Percentiles rank a stretch among this genome's conserved stretches.
These are phyloP conservation scores for Trichaptum fuscoviolaceum DNA, from an alignment of 768 basidiomycete genomes.

Conservation along the genomic window DNA sequence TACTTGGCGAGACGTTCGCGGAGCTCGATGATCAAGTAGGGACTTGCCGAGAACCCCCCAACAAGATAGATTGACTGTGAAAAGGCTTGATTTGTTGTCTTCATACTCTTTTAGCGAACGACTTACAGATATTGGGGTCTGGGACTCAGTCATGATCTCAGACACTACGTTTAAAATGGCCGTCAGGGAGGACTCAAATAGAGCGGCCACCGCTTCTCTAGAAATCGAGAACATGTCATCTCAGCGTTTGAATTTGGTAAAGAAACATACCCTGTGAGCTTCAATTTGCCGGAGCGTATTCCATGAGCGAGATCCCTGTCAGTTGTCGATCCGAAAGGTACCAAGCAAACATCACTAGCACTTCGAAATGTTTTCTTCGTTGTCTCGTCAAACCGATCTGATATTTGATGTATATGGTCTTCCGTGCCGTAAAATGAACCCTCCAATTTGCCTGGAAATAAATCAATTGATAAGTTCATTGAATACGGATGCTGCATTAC, in stretches of 20 bases:
- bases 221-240: neutral
- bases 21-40: conserved; percentile 42
- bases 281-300: conserved; percentile 35
- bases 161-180: conserved; percentile 22
- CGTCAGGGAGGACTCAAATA: conserved; percentile 40
- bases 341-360: conserved; percentile 32
- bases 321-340: conserved; percentile 26
- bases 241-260: neutral
- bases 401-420: conserved; percentile 32
- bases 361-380: conserved; percentile 40
- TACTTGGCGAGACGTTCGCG: conserved; percentile 31
- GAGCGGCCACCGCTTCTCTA: conserved; percentile 33
- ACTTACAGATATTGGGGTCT: conserved; percentile 16
- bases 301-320: conserved; percentile 34
- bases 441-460: conserved; percentile 23
- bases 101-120: neutral
- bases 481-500: conserved; percentile 4
- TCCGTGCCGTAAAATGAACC: conserved; percentile 26
- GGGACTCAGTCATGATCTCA: conserved; percentile 29
- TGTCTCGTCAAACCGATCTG: conserved; percentile 32
- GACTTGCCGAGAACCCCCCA: conserved; percentile 48
- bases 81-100: neutral
- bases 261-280: conserved; percentile 29
- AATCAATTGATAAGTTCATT: neutral
- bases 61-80: conserved; percentile 41